Base-by-base conservation (phyloP, 371 early-diverging fungal genomes). In the Umbelopsis sp. region DNA sequence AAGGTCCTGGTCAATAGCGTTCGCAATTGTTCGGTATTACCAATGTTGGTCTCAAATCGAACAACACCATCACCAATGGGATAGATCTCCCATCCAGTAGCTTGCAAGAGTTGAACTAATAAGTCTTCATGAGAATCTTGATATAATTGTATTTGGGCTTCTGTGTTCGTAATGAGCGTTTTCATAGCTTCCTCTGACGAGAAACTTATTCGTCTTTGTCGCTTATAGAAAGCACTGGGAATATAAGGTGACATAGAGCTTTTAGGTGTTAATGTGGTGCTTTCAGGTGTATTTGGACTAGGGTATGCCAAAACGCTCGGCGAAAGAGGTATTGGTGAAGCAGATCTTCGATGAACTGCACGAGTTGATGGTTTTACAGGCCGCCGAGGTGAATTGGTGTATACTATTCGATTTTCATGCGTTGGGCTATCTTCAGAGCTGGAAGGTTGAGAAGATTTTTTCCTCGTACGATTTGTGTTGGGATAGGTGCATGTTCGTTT, bases 21-120 rank as follows among this genome's bases (percentile, higher is more conserved):
- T 3, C 57, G 57, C 32, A 57, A 29, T 29, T 57, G 57, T 35
- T 57, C 57, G 14, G 29, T 37, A 35, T 29, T 57, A 35, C 11
- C 57, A 18, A 57, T 57, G 35, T 57, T 57, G 35, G 57, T 57
- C 32, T 57, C 57, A n/a, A 57, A 57, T 7, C 57, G 29, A 35
- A 57, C 57, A 2, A 57, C 57, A 12, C 57, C 57, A 35, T 57
- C 4, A 0, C 57, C 57, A 10, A 57, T 29, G 0, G 57, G 57
- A 16, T 25, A 25, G 12, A 57, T 57, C 32, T 57, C 29, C 57
- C 57, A 57, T 11, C 57, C 57, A 29, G 57, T 57, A 35, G 57
- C 57, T 35, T 24, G 37, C 57, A 57, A 16, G 8, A 57, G 35
- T 35, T 57, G 29, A 14, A 57, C 32, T 4, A 57, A 32, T 4